Evolutionary conservation across 2,329 filamentous ascomycete species (phyloP).

Genomic region (Amphichorda felina): DNA sequence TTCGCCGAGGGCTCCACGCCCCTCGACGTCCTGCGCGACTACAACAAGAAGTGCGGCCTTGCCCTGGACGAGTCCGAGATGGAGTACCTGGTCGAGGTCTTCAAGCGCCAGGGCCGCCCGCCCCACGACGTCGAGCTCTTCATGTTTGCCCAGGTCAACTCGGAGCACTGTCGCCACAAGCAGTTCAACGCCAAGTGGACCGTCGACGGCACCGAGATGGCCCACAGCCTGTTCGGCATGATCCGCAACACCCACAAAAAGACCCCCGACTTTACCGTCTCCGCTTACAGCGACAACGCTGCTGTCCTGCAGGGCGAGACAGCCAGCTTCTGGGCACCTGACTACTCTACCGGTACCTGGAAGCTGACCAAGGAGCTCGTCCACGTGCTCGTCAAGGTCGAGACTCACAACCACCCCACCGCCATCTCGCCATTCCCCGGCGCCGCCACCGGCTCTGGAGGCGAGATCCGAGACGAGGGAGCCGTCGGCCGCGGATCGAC

Average conservation of each 20-base stretch:
- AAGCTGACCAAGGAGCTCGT: slow-evolving; percentile 74
- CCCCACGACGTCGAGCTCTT: slow-evolving; percentile 92
- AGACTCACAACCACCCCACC: slow-evolving; percentile 96
- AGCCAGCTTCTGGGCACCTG: slow-evolving; percentile 65
- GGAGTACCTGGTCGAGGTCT: slow-evolving; percentile 72
- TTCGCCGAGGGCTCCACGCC: slow-evolving; percentile 54
- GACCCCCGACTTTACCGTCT: slow-evolving; percentile 73
- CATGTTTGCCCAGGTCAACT: slow-evolving; percentile 99
- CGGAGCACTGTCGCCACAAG: slow-evolving; percentile 78
- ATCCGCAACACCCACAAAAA: slow-evolving; percentile 89
- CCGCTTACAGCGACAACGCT: slow-evolving; percentile 94
- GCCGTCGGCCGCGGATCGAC: slow-evolving; percentile 86
- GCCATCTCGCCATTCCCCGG: slow-evolving; percentile 89
- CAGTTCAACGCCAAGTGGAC: slow-evolving; percentile 97
- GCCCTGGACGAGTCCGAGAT: slow-evolving; percentile 84
- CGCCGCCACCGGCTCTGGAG: slow-evolving; percentile 88
- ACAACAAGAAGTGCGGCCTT: slow-evolving; percentile 75
- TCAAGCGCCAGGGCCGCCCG: slow-evolving; percentile 33
- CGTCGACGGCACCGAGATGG: slow-evolving; percentile 75
- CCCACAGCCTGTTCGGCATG: slow-evolving; percentile 83
- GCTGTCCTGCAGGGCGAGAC: slow-evolving; percentile 52
- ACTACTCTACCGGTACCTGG: slow-evolving; percentile 80
- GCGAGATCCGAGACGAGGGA: slow-evolving; percentile 91
- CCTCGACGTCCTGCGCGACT: slow-evolving; percentile 61
- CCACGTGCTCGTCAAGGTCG: slow-evolving; percentile 85